Evolutionary conservation across 148 eudicot genomes (phyloP).

Genomic region (Nyssa sinensis): DNA sequence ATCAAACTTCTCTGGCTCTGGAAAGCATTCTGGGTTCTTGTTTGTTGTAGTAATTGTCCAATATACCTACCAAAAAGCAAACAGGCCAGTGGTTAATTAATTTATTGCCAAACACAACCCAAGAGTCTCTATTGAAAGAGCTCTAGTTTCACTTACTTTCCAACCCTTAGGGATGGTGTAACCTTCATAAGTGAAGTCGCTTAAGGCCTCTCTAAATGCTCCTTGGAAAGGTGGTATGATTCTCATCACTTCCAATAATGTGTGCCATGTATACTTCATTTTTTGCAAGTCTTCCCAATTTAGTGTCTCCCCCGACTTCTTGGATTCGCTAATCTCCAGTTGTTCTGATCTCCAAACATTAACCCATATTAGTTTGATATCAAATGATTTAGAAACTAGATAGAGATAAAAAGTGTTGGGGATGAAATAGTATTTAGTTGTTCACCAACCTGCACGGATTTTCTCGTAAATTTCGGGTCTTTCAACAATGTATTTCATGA

Average conservation of each 20-base stretch:
- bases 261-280: too few relatives aligned
- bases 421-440: background rate
- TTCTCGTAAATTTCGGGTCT: background rate
- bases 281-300: too few relatives aligned
- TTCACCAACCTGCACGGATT: background rate
- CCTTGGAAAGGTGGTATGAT: constrained; percentile 28
- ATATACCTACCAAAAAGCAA: too few relatives aligned
- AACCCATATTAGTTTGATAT: background rate
- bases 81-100: too few relatives aligned
- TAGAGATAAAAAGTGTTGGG: background rate
- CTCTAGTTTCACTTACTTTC: constrained; percentile 26
- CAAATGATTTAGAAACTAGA: background rate
- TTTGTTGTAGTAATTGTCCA: constrained; percentile 13
- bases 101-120: too few relatives aligned
- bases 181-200: constrained; percentile 32
- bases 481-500: background rate
- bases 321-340: constrained; percentile 20
- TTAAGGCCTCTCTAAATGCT: constrained; percentile 38
- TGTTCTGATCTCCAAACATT: constrained; percentile 20
- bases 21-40: constrained; percentile 24
- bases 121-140: too few relatives aligned
- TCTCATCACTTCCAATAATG: constrained; percentile 38
- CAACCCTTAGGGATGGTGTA: constrained; percentile 42
- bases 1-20: constrained; percentile 31
- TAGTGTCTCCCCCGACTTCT: constrained; percentile 17